Base-by-base conservation (phyloP, 148 eudicot genomes). In the Camellia lanceoleosa region DNA sequence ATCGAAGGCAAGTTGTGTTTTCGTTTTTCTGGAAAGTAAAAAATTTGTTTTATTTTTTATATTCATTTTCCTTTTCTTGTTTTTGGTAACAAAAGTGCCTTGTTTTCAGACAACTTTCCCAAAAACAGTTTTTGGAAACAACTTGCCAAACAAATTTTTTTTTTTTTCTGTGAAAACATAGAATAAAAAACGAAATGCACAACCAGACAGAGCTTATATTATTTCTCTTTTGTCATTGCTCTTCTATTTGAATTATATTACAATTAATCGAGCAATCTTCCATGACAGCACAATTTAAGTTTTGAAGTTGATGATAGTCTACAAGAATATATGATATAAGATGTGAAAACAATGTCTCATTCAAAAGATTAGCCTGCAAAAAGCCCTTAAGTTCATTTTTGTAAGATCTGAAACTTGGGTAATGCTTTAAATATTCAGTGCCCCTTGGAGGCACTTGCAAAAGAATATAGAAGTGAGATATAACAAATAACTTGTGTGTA, bases 1-100 rank as follows among this genome's bases (percentile, higher is more conserved):
- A 94, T 66, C 85, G 91, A 59, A 94, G 98, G 98, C 87, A 81
- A 85, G 77, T 30, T 30, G 38, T 30, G 38, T 30, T 30, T 30
- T 30, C 1, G 1, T 30, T 30, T 30, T 30, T 30, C 38, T 30
- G 38, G 38, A 30, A 30, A 30, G 1, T 30, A 30, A 30, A 30
- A 30, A 30, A 30, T 30, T 30, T 30, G 1, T 30, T 30, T 30
- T 30, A 30, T 30, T 30, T 30, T 30, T 30, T 30, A 30, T 30
- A 30, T 30, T 30, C 38, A 30, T 30, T 30, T 30, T 30, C 38
- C 38, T 30, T 30, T 30, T 30, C 38, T 30, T 30, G 38, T 30
- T 30, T 30, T 30, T 30, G 38, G 38, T 1, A 30, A 30, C 38
- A 30, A 30, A 30, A 30, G 38, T 30, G 38, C 38, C 38, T 30